Evolutionary conservation across 441 rosid genomes (phyloP), one percentile per base, ranked within the genome.

Genomic region (Syzygium syzygioides): DNA sequence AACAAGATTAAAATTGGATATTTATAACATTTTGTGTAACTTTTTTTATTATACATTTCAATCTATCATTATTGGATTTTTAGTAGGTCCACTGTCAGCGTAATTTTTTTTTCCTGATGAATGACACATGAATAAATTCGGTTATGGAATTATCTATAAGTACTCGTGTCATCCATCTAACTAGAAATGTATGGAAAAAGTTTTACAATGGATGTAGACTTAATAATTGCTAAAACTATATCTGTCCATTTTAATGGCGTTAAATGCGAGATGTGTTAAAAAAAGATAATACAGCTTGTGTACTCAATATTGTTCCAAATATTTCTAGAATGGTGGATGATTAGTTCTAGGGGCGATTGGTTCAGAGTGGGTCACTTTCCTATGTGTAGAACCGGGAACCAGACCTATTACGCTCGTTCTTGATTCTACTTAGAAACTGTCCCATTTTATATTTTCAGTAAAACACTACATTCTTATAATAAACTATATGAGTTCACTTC

Each of bases 31-130:
- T 60, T 60, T 60, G 66, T 28, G 32, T 60, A 28, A 60, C 66
- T n/a, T 28, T n/a, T 12, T 60, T 60, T 45, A 45, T 60, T 60
- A 60, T 60, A 3, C 66, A 12, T 60, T 12, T 60, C 66, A 6
- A 28, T 28, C 9, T 13, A 30, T 60, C 66, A 60, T 60, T 60
- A 28, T 60, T 60, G 18, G 14, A 12, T 5, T 60, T 60, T 60
- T 28, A 60, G n/a, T 3, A 60, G 9, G 17, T 60, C 18, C 32
- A 60, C 4, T 60, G 13, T 60, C 17, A 28, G 32, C 14, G 18
- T 28, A 0, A 5, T 12, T 5, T 60, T 28, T 13, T 59, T 57
- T 25, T 59, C 5, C 3, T 13, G 0, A 28, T 13, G 66, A 60
- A 60, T 14, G 28, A 28, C 18, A 13, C 32, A 28, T 28, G 32